Percentiles rank a stretch among this genome's conserved stretches.
Conservation (phyloP, 169 alveolate genomes). For the Plasmodium berghei region DNA sequence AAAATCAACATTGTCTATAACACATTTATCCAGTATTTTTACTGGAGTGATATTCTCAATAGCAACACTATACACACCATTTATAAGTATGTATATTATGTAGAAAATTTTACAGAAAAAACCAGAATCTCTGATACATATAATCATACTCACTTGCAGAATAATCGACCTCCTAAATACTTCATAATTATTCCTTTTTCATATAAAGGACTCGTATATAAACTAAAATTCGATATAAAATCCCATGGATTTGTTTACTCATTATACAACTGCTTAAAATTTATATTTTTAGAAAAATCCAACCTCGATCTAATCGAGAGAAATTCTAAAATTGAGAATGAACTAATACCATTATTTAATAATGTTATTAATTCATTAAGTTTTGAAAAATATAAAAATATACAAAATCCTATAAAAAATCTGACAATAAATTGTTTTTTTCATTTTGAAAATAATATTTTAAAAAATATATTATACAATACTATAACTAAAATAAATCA, state of each 20-base stretch:
- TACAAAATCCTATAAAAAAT: slow-evolving; percentile 13
- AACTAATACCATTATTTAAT: slow-evolving; percentile 31
- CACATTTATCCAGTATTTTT: slow-evolving; percentile 21
- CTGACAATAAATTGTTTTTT: slow-evolving; percentile 9
- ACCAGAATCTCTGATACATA: background rate
- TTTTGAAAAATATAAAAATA: slow-evolving; percentile 22
- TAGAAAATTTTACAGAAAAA: slow-evolving; percentile 4
- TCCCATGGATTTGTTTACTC: slow-evolving; percentile 20
- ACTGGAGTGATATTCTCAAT: slow-evolving; percentile 10
- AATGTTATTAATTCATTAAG: slow-evolving; percentile 10
- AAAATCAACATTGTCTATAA: slow-evolving; percentile 34
- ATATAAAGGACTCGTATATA: slow-evolving; percentile 27
- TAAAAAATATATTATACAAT: slow-evolving; percentile 22
- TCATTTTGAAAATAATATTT: slow-evolving; percentile 9
- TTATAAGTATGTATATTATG: slow-evolving; percentile 20
- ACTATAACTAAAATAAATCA: slow-evolving; percentile 10
- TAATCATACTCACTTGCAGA: no score
- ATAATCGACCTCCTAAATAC: no score
- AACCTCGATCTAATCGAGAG: slow-evolving; percentile 10
- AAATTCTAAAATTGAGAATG: slow-evolving; percentile 18
- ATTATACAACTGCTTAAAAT: slow-evolving; percentile 27
- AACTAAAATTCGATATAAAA: slow-evolving; percentile 21
- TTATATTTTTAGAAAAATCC: slow-evolving; percentile 28
- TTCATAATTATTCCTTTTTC: slow-evolving; percentile 14
- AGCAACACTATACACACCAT: slow-evolving; percentile 4